Base-by-base conservation (phyloP, 2,329 filamentous ascomycete species). In the Colletotrichum sp. region DNA sequence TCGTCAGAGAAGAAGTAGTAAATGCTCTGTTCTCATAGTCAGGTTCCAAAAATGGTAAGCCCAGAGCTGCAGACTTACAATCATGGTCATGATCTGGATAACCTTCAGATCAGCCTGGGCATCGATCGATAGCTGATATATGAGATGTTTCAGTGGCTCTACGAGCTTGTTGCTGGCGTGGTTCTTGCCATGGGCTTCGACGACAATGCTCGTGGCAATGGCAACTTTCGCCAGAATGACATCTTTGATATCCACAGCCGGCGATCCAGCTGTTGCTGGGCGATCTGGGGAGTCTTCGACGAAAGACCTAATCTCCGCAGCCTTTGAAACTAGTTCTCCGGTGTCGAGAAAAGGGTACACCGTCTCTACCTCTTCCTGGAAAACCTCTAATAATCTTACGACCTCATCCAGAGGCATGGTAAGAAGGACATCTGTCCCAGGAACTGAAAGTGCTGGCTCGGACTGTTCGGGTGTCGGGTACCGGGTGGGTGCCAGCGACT, bases 1-100 rank as follows among this genome's bases (percentile, higher is more conserved):
- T 90, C 87, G 60, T 89, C 88, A 6, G 83, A 84, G 75, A 89
- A 84, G 49, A 87, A 87, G 72, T 86, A 84, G 75, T 86, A 86
- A 4, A 85, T 86, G 71, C 84, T 85, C 84, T 85, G 52, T 7
- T 28, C 44, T 13, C 6, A 7, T 7, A 1, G 26, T 67, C 6
- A 66, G 39, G 12, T 28, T 49, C 1, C 3, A n/a, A 1, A 13
- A 3, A 16, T 8, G 26, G 24, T 28, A 8, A 30, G 1, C 0
- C n/a, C 28, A 4, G 8, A 26, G 7, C 2, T 28, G 5, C 6
- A 16, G 2, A 26, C 79, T 70, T 74, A 84, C 80, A 59, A 85
- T 79, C 70, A 83, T 81, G 0, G 80, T 79, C 6, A 84, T 69
- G 0, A 84, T 78, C 8, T 85, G 84, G 4, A 85, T 78, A 12